Evolutionary conservation across 495 filamentous ascomycete species (phyloP), one percentile per base, ranked within the genome.

Genomic region (Xanthoparmelia taractica): DNA sequence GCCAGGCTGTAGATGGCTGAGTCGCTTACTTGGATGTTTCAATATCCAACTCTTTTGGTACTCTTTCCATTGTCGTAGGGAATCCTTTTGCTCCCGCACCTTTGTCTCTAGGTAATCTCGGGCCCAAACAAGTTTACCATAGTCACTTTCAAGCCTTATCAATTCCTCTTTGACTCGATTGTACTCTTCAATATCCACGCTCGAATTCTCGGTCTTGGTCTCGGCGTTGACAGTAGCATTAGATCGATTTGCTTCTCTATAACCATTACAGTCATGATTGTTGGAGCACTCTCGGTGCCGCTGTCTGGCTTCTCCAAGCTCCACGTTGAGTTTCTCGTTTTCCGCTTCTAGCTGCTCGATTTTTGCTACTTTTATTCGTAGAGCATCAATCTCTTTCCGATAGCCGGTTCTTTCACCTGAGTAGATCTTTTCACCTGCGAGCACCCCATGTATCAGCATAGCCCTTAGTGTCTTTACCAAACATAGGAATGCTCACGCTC

Each of bases 21-120:
- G 10, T 65, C 65, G 17, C 62, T 56, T 45, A 29, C 48, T 47
- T 29, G 58, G 38, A 38, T 61, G 48, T 38, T 36, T 57, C 50
- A 61, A 27, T 57, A 57, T 40, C 55, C 73, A 71, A 3, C 61
- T 68, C 40, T 69, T 66, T 4, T 59, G 58, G 0, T 77, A 63
- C 20, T 71, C 75, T 15, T 50, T 45, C 59, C 71, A 73, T 33
- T 73, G 68, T 29, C 63, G 69, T 52, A 72, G 69, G 17, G 72
- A 70, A 31, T 70, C 66, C n/a, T 70, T 59, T 33, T 63, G 38
- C 10, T 61, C 38, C 25, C 63, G 58, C 23, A 71, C 10, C 6
- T 45, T 61, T 1, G 72, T 61, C 38, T 63, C 52, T 7, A 73
- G 61, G 23, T 59, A 59, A 27, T 43, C 61, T 12, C 72, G 70